A percentile compares a stretch with the other conserved stretches of the same genome.
Evolutionary conservation across 2,329 filamentous ascomycete species (phyloP).

Genomic region (Calonectria hongkongensis): DNA sequence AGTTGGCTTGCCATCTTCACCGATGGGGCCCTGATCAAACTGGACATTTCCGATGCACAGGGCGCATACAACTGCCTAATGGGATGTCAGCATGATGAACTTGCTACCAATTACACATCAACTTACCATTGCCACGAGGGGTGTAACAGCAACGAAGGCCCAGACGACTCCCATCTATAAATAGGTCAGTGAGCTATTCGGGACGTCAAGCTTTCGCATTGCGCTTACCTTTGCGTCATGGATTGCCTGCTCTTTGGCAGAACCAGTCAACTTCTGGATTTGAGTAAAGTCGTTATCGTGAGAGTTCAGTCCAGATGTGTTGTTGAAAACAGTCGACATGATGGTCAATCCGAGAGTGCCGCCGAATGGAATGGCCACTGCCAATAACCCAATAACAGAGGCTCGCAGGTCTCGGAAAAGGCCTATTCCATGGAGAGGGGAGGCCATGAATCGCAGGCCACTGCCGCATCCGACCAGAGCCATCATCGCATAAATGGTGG

Average conservation of each 20-base stretch:
- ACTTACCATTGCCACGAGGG: constrained; percentile 70
- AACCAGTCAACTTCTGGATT: constrained; percentile 43
- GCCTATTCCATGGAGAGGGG: constrained; percentile 77
- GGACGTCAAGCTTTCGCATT: neutral
- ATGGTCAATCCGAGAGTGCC: constrained; percentile 79
- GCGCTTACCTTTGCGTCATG: constrained; percentile 54
- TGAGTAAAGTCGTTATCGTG: constrained; percentile 51
- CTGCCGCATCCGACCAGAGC: constrained; percentile 77
- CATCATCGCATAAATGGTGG: constrained; percentile 79
- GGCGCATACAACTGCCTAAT: constrained; percentile 53
- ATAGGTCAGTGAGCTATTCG: constrained; percentile 14
- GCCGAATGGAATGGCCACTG: constrained; percentile 77
- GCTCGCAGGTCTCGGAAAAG: constrained; percentile 76
- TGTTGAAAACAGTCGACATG: constrained; percentile 83
- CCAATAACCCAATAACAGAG: constrained; percentile 75
- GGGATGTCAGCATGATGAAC: constrained; percentile 31
- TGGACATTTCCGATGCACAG: constrained; percentile 58
- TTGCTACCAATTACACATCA: neutral
- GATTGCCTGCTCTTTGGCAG: constrained; percentile 43
- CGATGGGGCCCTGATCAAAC: constrained; percentile 52
- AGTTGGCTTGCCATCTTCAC: constrained; percentile 51
- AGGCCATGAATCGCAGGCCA: constrained; percentile 79
- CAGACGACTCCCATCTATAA: constrained; percentile 75
- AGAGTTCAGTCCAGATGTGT: constrained; percentile 62
- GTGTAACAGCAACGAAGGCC: constrained; percentile 77